A percentile compares a stretch with the other conserved stretches of the same genome.
phyloP scores from a whole-genome alignment of 148 eudicot genomes.

The Polygonum aviculare region DNA sequence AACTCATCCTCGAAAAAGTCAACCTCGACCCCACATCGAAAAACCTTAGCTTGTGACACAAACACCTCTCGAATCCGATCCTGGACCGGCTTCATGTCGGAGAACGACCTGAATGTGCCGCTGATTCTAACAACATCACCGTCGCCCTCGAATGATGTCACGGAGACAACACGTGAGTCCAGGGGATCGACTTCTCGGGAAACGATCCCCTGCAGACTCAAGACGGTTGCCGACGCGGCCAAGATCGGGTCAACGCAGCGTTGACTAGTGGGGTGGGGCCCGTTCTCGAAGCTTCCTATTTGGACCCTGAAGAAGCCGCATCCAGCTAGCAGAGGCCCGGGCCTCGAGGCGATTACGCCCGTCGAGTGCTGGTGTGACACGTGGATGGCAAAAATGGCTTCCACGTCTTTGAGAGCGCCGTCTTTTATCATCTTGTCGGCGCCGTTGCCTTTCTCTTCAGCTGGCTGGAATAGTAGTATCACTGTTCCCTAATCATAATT shows the following conservation, averaged over 20 bases:
- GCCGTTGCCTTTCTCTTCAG: constrained; percentile 84
- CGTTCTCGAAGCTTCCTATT: constrained; percentile 10
- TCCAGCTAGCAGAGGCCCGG: constrained; percentile 70
- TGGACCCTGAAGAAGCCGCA: constrained; percentile 57
- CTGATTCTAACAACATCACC: constrained; percentile 31
- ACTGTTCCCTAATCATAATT: constrained; percentile 19
- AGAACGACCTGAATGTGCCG: constrained; percentile 73
- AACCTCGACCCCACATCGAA: constrained; percentile 45
- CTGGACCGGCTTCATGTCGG: constrained; percentile 39
- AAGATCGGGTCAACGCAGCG: constrained; percentile 34
- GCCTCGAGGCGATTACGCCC: constrained; percentile 44
- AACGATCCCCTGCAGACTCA: constrained; percentile 74
- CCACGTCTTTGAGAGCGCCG: constrained; percentile 56
- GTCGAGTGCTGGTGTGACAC: constrained; percentile 45
- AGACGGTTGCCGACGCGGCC: constrained; percentile 61
- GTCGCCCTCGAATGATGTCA: constrained; percentile 38
- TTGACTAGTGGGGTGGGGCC: not conserved
- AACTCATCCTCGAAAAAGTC: constrained; percentile 53
- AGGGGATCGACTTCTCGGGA: constrained; percentile 70
- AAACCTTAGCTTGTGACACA: constrained; percentile 48
- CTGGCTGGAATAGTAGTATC: constrained; percentile 63
- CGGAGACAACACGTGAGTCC: constrained; percentile 76
- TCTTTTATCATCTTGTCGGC: constrained; percentile 63
- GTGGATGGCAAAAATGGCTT: constrained; percentile 66
- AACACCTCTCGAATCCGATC: constrained; percentile 60